These are phyloP conservation scores for Entrophospora sp. DNA, from an alignment of 192 early-diverging fungal species.

Conservation along the genomic window DNA sequence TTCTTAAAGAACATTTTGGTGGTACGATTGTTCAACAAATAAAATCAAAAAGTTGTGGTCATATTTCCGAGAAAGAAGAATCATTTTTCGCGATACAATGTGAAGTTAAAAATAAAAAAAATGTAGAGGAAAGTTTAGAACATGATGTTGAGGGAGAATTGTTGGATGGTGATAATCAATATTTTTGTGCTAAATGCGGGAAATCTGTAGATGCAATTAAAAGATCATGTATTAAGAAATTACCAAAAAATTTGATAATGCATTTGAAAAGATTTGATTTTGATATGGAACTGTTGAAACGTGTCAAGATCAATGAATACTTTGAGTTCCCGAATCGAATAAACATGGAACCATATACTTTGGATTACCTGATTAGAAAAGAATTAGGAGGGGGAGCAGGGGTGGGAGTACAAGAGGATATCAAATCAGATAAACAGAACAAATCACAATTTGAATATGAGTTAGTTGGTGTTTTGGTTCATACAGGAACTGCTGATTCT, in stretches of 20 bases:
- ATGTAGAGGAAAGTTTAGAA: slow-evolving; percentile 45
- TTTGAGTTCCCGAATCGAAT: slow-evolving; percentile 47
- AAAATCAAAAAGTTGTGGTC: slow-evolving; percentile 46
- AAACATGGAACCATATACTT: slow-evolving; percentile 50
- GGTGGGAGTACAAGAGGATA: slow-evolving; percentile 26
- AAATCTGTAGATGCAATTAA: slow-evolving; percentile 41
- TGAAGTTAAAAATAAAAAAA: slow-evolving; percentile 49
- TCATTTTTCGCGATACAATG: slow-evolving; percentile 44
- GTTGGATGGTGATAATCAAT: slow-evolving; percentile 47
- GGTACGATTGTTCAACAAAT: slow-evolving; percentile 50
- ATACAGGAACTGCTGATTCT: slow-evolving; percentile 51
- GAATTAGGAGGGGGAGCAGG: too few species aligned
- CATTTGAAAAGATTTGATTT: slow-evolving; percentile 61
- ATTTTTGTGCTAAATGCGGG: slow-evolving; percentile 40
- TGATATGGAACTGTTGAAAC: slow-evolving; percentile 44
- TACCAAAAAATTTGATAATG: slow-evolving; percentile 49
- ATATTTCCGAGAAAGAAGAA: slow-evolving; percentile 44
- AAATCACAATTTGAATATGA: slow-evolving; percentile 32
- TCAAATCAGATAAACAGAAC: slow-evolving; percentile 18
- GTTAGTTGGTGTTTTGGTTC: slow-evolving; percentile 46
- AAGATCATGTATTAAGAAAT: slow-evolving; percentile 41
- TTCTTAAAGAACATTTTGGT: slow-evolving; percentile 46
- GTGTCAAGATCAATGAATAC: slow-evolving; percentile 51
- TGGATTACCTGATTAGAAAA: slow-evolving; percentile 30
- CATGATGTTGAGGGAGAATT: slow-evolving; percentile 48